These are phyloP conservation scores for Punctularia strigosozonata DNA, from an alignment of 768 basidiomycete genomes.

Conservation along the genomic window DNA sequence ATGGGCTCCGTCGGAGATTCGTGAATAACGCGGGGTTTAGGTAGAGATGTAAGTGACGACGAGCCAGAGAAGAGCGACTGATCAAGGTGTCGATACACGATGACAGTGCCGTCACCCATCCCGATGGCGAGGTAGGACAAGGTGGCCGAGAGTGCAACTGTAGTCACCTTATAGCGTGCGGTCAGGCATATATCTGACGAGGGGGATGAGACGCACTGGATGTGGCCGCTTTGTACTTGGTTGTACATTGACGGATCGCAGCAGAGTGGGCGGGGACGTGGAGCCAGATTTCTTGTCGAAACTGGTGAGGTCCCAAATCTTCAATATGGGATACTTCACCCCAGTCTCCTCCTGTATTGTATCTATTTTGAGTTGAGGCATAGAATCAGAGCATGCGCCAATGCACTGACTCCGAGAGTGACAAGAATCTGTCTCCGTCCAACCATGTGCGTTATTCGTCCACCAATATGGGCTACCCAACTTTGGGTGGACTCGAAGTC, in stretches of 20 bases:
- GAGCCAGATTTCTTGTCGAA: slow-evolving; percentile 51
- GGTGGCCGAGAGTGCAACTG: slow-evolving; percentile 65
- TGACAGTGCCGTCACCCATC: slow-evolving; percentile 88
- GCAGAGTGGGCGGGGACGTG: slow-evolving; percentile 50
- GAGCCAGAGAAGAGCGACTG: slow-evolving; percentile 70
- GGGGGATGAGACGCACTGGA: slow-evolving; percentile 35
- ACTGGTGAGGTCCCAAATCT: slow-evolving; percentile 81
- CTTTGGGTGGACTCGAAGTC: slow-evolving; percentile 60
- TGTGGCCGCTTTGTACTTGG: slow-evolving; percentile 67
- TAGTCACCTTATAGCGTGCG: slow-evolving; percentile 41
- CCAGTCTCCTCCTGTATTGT: slow-evolving; percentile 59
- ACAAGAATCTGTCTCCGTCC: slow-evolving; percentile 74
- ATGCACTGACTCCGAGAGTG: slow-evolving; percentile 69
- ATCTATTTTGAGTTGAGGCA: slow-evolving; percentile 10
- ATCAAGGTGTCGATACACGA: slow-evolving; percentile 84
- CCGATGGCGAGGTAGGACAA: slow-evolving; percentile 85
- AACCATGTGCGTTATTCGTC: slow-evolving; percentile 78
- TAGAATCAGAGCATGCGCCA: neutral
- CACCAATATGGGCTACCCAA: slow-evolving; percentile 73
- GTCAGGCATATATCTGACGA: slow-evolving; percentile 2
- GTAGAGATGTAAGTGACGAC: slow-evolving; percentile 58
- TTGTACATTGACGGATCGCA: slow-evolving; percentile 71
- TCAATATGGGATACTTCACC: slow-evolving; percentile 56
- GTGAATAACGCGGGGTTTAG: slow-evolving; percentile 76
- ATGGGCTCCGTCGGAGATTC: slow-evolving; percentile 83